Conservation (phyloP, 257 asterid species). For the Verbascum thapsus region DNA sequence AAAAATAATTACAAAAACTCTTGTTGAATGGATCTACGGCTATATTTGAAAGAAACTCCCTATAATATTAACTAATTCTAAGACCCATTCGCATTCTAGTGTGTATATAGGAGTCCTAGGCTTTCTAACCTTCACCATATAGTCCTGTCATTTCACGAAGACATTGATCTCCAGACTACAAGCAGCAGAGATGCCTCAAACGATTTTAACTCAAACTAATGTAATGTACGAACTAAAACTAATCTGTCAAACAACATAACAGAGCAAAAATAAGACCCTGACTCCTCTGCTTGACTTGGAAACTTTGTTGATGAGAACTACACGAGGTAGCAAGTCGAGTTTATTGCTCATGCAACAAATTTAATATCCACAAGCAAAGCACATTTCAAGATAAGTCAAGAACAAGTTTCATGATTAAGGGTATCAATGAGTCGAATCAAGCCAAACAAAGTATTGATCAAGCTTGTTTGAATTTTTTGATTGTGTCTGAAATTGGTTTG, state of each 20-base stretch:
- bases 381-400: too few relatives aligned
- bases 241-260: slow-evolving; percentile 9
- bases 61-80: not conserved
- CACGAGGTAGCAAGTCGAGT: not conserved
- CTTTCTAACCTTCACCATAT: slow-evolving; percentile 2
- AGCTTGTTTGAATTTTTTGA: too few relatives aligned
- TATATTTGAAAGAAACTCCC: slow-evolving; percentile 6
- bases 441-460: too few relatives aligned
- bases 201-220: not conserved
- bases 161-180: not conserved
- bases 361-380: slow-evolving; percentile 1
- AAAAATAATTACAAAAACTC: not conserved
- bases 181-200: slow-evolving; percentile 12
- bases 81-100: slow-evolving; percentile 3
- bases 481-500: too few relatives aligned
- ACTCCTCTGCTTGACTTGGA: not conserved
- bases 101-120: not conserved
- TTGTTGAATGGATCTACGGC: not conserved
- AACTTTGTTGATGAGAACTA: not conserved
- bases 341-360: not conserved
- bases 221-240: not conserved
- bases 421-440: too few relatives aligned
- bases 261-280: not conserved
- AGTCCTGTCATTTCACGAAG: too few relatives aligned
- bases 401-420: too few relatives aligned